Base-by-base conservation (phyloP, 495 filamentous ascomycete species). In the Melanomma pulvis-pyrius region DNA sequence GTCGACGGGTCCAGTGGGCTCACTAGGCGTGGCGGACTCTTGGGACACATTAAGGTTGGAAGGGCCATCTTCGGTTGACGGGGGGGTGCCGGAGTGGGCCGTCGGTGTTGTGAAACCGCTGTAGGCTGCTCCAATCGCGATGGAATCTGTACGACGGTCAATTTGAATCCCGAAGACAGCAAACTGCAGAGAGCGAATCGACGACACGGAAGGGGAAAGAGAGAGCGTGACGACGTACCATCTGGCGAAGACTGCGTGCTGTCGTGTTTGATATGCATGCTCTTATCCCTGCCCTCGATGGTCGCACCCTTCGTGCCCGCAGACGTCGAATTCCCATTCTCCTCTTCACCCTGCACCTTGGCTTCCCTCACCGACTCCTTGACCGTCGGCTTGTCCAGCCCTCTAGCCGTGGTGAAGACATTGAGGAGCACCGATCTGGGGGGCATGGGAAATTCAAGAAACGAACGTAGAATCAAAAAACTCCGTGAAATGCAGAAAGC, bases 371-470 rank as follows among this genome's bases (percentile, higher is more conserved):
- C 54, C 54, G 24, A 25, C 39, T 50, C 48, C 26, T 22, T 24
- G 22, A 25, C 26, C 51, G 2, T 9, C 22, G 28, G 25, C 50
- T 49, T 32, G 25, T 49, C 61, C 29, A 52, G 19, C 28, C 34
- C 46, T 24, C 13, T 19, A 5, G 28, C 24, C 1, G 48, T 56
- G 15, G 58, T 67, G 57, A 62, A 67, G 8, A 67, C 64, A 61
- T 67, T 67, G 21, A 67, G 58, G 39, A 39, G 36, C 17, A 67
- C 57, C 6, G 30, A 47, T 26, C 64, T 29, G 25, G 64, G 64
- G 7, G 64, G 64, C 64, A 67, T 67, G 19, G 15, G 19, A 46
- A 49, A 28, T 15, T 17, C 12, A 58, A 58, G 26, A 55, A 55
- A 36, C 21, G 25, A 26, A 26, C 11, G 21, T 12, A 55, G 29